Evolutionary conservation across 257 asterid species (phyloP).

Genomic region (Hygrophila difformis): DNA sequence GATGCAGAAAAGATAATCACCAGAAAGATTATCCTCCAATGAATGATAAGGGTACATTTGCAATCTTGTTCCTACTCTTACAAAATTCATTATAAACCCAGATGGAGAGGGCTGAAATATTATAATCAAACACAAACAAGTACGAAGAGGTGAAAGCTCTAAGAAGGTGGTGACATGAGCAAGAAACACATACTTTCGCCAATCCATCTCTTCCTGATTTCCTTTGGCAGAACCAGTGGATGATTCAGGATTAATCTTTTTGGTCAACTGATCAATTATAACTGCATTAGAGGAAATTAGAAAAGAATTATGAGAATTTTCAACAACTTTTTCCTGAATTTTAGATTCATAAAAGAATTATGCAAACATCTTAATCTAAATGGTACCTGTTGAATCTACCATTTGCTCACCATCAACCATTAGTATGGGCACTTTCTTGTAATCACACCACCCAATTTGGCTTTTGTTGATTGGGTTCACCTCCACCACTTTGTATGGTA

Average conservation of each 20-base stretch:
- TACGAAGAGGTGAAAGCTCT: neutral
- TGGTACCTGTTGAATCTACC: constrained; percentile 87
- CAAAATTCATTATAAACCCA: too few species aligned
- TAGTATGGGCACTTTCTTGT: constrained; percentile 90
- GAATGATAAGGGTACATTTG: neutral
- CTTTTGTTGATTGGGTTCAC: constrained; percentile 87
- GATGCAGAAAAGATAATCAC: too few species aligned
- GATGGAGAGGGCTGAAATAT: too few species aligned
- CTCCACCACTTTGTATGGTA: constrained; percentile 84
- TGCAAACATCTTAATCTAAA: neutral
- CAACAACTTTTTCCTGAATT: too few species aligned
- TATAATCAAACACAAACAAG: neutral
- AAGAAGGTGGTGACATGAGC: neutral
- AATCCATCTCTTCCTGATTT: constrained; percentile 74
- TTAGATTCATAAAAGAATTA: neutral
- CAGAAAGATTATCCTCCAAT: too few species aligned
- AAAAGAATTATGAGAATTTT: neutral
- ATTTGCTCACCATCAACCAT: constrained; percentile 80
- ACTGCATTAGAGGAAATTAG: constrained; percentile 32
- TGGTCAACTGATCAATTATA: constrained; percentile 53
- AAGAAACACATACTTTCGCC: constrained; percentile 62
- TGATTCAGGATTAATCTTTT: constrained; percentile 31
- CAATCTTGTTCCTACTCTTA: neutral
- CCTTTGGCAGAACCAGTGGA: constrained; percentile 28
- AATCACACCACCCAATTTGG: constrained; percentile 87